Evolutionary conservation across 1,284 basidiomycete species (phyloP), one percentile per base, ranked within the genome.

Genomic region (Trametes versicolor): DNA sequence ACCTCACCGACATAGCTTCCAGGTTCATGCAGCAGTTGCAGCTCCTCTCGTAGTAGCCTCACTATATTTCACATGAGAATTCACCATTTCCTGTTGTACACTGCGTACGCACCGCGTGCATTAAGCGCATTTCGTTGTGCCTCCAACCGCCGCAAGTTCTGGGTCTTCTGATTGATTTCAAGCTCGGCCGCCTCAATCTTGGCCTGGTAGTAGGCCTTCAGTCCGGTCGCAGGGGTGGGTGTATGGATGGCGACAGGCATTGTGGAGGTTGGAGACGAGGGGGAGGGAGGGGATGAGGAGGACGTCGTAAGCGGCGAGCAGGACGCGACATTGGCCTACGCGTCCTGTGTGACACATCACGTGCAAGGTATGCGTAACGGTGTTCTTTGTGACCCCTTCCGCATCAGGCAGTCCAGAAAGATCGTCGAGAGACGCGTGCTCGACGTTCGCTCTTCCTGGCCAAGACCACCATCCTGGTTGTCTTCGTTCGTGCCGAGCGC

Each of bases 1-100:
- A 99, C 92, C 80, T 99, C 98, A 27, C 97, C 97, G 32, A 99
- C 97, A 81, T 99, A 99, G 74, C 93, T 96, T 39, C 96, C 97
- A 0, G 98, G 97, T 76, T 99, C 97, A 72, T 98, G 96, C 1
- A 99, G 82, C 10, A 99, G 84, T 75, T 99, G 96, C 2, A 99
- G 83, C 80, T 99, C 97, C 77, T 99, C 98, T 47, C 96, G 81
- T 43, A 99, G 83, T 9, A 98, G 78, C 55, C 96, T 84, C 36
- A 98, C 96, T 93, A 37, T 34, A 48, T 19, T 12, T 29, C 8
- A 23, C 32, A n/a, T 48, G 17, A 25, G 29, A 29, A 19, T 41
- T 34, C 10, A 25, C 19, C 12, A 37, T 8, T 8, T 36, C 32
- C 7, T 41, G 13, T 12, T 37, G 54, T 5, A 58, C 2, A 21